Conservation (phyloP, 768 basidiomycete genomes). For the Coprinopsis marcescibilis region DNA sequence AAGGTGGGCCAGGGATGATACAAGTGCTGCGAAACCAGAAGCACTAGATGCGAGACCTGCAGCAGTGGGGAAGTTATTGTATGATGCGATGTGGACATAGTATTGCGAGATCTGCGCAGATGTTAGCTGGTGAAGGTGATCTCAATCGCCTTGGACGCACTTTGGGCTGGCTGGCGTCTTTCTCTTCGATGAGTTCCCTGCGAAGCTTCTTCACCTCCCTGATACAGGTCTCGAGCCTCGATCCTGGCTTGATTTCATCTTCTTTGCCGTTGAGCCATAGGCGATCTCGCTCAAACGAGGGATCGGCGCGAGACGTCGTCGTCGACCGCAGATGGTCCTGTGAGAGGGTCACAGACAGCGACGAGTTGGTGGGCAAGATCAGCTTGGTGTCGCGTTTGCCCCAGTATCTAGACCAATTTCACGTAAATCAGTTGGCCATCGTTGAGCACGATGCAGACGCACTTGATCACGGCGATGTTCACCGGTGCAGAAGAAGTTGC, state of each 20-base stretch:
- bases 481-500: slow-evolving; percentile 92
- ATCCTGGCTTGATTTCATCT: slow-evolving; percentile 79
- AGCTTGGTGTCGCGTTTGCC: slow-evolving; percentile 95
- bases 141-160: slow-evolving; percentile 30
- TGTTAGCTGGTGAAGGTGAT: slow-evolving; percentile 8
- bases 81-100: slow-evolving; percentile 84
- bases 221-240: slow-evolving; percentile 82
- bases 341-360: slow-evolving; percentile 94
- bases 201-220: slow-evolving; percentile 78
- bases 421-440: neutral
- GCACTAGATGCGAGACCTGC: slow-evolving; percentile 97
- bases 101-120: slow-evolving; percentile 55
- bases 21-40: slow-evolving; percentile 93
- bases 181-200: slow-evolving; percentile 63
- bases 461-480: slow-evolving; percentile 99
- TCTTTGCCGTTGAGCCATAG: slow-evolving; percentile 95
- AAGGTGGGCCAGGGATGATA: slow-evolving; percentile 80
- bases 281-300: slow-evolving; percentile 65
- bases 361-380: slow-evolving; percentile 96
- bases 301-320: slow-evolving; percentile 84
- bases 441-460: slow-evolving; percentile 8
- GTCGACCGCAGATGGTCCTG: slow-evolving; percentile 95
- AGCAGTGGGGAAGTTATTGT: slow-evolving; percentile 99
- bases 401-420: slow-evolving; percentile 72
- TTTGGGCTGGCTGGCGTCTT: slow-evolving; percentile 57